Percentiles rank a stretch among this genome's conserved stretches.
Conservation (phyloP, 2,329 filamentous ascomycete genomes). For the Colletotrichum sp. region DNA sequence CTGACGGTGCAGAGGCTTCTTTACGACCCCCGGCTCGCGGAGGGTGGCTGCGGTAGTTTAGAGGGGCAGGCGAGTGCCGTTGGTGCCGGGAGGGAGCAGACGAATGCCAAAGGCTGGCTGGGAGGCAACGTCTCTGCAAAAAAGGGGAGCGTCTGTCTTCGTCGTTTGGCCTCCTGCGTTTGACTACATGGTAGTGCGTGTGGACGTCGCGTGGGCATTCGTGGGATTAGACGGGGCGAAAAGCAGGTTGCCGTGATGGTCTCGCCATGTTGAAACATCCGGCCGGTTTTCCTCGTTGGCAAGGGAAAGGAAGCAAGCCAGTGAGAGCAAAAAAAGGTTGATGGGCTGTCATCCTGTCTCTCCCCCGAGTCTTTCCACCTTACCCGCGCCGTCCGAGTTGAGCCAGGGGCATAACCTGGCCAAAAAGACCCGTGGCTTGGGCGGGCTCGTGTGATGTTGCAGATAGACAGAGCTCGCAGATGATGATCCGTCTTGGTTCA, state of each 20-base stretch:
- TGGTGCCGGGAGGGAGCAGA: slow-evolving; percentile 1
- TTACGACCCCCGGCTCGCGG: background rate
- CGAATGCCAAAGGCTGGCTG: background rate
- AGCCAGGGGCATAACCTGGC: background rate
- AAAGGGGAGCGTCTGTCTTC: background rate
- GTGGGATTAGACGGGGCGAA: background rate
- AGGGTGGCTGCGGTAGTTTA: background rate
- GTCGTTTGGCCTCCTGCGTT: background rate
- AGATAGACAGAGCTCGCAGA: slow-evolving; percentile 9
- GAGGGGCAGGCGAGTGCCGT: slow-evolving; percentile 5
- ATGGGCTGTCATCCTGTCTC: slow-evolving; percentile 3
- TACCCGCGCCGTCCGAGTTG: background rate
- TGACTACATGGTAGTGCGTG: background rate
- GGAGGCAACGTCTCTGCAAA: background rate
- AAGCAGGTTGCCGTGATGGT: background rate
- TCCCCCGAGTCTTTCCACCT: background rate
- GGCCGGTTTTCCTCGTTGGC: background rate
- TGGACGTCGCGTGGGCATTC: background rate
- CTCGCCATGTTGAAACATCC: background rate
- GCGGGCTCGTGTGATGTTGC: slow-evolving; percentile 8
- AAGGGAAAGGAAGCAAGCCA: background rate
- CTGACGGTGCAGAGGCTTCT: slow-evolving; percentile 1
- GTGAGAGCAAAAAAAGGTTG: background rate
- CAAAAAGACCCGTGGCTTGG: background rate
- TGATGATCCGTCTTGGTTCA: slow-evolving; percentile 15